Conservation (phyloP, 2,329 filamentous ascomycete species). For the Curvularia hawaiiensis region DNA sequence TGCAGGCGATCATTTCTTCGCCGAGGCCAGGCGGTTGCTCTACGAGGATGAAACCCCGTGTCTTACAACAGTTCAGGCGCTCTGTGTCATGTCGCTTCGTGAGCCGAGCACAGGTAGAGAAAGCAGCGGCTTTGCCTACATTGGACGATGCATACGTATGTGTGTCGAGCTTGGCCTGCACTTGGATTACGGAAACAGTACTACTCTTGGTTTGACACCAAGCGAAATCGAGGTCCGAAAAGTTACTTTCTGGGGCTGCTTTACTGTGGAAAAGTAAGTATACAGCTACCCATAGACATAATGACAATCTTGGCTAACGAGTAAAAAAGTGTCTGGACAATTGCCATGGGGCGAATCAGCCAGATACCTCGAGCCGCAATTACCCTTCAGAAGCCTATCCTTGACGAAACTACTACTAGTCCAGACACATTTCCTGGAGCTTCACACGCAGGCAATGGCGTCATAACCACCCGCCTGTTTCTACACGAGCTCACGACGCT, state of each 20-base stretch:
- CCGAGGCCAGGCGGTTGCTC: conserved; percentile 68
- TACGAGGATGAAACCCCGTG: conserved; percentile 62
- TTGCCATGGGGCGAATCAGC: conserved; percentile 54
- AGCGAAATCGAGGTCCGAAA: conserved; percentile 56
- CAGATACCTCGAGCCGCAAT: conserved; percentile 56
- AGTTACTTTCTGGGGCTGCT: conserved; percentile 60
- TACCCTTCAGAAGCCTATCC: conserved; percentile 53
- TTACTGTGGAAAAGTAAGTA: conserved; percentile 56
- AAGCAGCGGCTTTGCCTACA: conserved; percentile 74
- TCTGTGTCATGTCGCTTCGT: conserved; percentile 76
- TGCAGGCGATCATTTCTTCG: conserved; percentile 76
- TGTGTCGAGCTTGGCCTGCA: conserved; percentile 75
- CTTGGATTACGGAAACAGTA: conserved; percentile 48
- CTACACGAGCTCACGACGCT: conserved; percentile 68
- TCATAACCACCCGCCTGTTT: conserved; percentile 43
- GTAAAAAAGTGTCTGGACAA: conserved; percentile 49
- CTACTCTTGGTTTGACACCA: conserved; percentile 40
- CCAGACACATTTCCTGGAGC: conserved; percentile 43
- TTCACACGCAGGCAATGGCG: conserved; percentile 15
- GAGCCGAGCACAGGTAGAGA: conserved; percentile 75
- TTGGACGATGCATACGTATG: conserved; percentile 73
- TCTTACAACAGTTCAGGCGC: conserved; percentile 74
- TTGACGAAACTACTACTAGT: conserved; percentile 63
- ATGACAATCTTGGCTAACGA: conserved; percentile 10
- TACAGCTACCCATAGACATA: not conserved